Conservation (phyloP, 2,329 filamentous ascomycete species). For the Penicillium hordei region DNA sequence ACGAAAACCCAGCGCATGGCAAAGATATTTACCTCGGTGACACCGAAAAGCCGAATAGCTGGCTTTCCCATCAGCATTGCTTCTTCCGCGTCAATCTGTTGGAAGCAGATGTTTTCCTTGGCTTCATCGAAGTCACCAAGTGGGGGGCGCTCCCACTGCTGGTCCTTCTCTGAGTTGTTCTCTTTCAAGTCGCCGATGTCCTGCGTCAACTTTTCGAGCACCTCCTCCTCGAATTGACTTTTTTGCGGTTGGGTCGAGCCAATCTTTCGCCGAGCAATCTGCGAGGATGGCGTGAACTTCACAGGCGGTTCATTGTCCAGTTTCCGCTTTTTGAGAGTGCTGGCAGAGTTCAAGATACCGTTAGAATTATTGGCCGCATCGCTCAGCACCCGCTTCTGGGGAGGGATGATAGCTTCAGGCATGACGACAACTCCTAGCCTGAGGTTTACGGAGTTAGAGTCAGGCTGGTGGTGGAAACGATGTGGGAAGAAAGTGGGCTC, state of each 20-base stretch:
- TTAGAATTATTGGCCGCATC: constrained; percentile 65
- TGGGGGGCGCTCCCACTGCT: constrained; percentile 76
- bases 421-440: constrained; percentile 30
- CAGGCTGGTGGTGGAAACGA: neutral
- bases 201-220: constrained; percentile 93
- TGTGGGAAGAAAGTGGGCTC: neutral
- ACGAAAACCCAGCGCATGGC: neutral
- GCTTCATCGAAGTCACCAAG: constrained; percentile 62
- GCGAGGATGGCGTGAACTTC: constrained; percentile 60
- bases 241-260: constrained; percentile 71
- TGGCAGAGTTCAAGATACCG: constrained; percentile 58
- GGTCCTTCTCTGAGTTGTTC: constrained; percentile 87
- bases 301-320: constrained; percentile 59
- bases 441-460: constrained; percentile 1
- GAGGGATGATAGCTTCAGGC: constrained; percentile 44
- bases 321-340: constrained; percentile 75
- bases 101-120: constrained; percentile 76
- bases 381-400: constrained; percentile 71
- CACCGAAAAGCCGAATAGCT: constrained; percentile 88
- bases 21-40: constrained; percentile 65
- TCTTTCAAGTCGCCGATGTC: constrained; percentile 83
- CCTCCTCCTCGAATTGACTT: constrained; percentile 89
- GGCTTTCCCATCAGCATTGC: constrained; percentile 73
- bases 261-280: constrained; percentile 58
- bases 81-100: constrained; percentile 94